Evolutionary conservation across 352 stramenopile genomes (phyloP), one percentile per base, ranked within the genome.

Genomic region (Pythium pectinolyticum): DNA sequence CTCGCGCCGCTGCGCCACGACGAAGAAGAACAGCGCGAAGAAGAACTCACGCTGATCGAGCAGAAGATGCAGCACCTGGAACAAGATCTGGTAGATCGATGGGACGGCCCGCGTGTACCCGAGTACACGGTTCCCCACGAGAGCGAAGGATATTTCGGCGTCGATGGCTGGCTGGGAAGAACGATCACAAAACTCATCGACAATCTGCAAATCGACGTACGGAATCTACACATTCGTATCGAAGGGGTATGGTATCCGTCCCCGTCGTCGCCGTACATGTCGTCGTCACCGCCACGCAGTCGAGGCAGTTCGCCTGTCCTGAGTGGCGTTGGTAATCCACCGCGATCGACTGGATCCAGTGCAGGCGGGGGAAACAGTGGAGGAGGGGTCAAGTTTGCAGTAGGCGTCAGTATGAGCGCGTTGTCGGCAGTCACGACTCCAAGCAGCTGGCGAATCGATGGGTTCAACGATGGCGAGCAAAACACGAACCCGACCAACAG

Each of bases 111-210:
- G 5, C 70, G 82, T 35, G 75, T 92, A 20, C 74, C 83, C 1
- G 80, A 89, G 59, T 89, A 84, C 59, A 74, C 68, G 0, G 78
- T 90, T 17, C 68, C 78, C 0, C 78, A 89, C 43, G 87, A 94
- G 54, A 91, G 75, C 37, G 85, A 95, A 63, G 88, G 88, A 0
- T 96, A 96, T 63, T 96, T 95, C 60, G 88, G 88, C 39, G 91
- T 88, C 0, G 85, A 96, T 46, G 88, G 88, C 30, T 96, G 86
- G 82, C 88, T 96, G 40, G 88, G 88, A 37, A 77, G 88, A 25
- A 94, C 88, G 15, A 90, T 96, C 72, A 94, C 88, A 11, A 93
- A 94, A 53, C 76, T 96, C 39, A 96, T 96, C 64, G 88, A 96
- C 69, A 96, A 96, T 53, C 64, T 96, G 24, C 88, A 96, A 73